These are phyloP conservation scores for Hyaloscypha bicolor DNA, from an alignment of 495 filamentous ascomycete species.

Conservation along the genomic window DNA sequence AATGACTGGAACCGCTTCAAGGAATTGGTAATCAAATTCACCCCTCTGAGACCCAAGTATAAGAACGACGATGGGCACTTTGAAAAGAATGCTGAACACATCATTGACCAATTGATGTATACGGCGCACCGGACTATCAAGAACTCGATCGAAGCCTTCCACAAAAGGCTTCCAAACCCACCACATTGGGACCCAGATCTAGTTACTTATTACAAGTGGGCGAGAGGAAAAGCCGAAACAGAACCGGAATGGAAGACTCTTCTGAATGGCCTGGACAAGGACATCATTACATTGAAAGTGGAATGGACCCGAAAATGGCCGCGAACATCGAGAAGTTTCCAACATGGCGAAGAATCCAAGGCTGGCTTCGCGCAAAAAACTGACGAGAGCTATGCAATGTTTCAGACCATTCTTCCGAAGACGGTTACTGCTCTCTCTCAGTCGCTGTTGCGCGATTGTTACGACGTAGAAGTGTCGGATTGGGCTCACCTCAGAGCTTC, in stretches of 20 bases:
- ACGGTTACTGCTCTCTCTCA: conserved; percentile 26
- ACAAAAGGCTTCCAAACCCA: conserved; percentile 42
- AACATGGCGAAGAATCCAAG: conserved; percentile 1
- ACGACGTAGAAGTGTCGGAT: conserved; percentile 44
- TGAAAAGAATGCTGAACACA: conserved; percentile 50
- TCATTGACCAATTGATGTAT: conserved; percentile 78
- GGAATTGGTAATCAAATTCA: conserved; percentile 39
- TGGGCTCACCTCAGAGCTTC: conserved; percentile 69
- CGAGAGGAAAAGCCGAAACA: conserved; percentile 37
- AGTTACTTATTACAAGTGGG: conserved; percentile 41
- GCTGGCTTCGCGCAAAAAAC: conserved; percentile 31
- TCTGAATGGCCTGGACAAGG: conserved; percentile 38
- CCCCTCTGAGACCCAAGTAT: conserved; percentile 39
- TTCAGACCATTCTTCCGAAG: conserved; percentile 45
- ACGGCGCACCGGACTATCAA: conserved; percentile 55
- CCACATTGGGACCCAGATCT: conserved; percentile 53
- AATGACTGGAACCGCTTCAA: conserved; percentile 45
- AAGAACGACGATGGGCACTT: conserved; percentile 28
- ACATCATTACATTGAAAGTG: conserved; percentile 35
- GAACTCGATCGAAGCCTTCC: conserved; percentile 49
- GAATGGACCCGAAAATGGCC: conserved; percentile 38
- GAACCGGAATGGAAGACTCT: conserved; percentile 34
- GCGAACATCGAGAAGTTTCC: conserved; percentile 1
- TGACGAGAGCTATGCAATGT: conserved; percentile 44
- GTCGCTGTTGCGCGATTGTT: conserved; percentile 48